A percentile compares a stretch with the other conserved stretches of the same genome.
These are phyloP conservation scores for Sphaerulina vaccinii DNA, from an alignment of 2,329 filamentous ascomycete genomes.

Conservation along the genomic window DNA sequence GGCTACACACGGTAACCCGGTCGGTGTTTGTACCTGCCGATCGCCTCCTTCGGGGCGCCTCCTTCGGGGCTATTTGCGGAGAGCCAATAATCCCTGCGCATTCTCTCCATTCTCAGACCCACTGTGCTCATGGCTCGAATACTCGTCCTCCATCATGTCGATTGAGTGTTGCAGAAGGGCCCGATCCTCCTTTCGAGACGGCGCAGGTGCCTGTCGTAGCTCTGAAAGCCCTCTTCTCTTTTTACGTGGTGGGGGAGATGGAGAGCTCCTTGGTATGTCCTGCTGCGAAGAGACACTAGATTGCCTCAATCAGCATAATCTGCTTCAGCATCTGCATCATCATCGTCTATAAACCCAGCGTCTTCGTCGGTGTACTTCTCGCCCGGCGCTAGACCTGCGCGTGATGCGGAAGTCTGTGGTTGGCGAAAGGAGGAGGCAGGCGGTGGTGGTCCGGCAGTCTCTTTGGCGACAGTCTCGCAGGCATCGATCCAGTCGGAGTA, in stretches of 20 bases:
- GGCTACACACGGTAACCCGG: background rate
- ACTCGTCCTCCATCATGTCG: background rate
- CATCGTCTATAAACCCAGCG: slow-evolving; percentile 39
- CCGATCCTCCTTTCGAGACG: background rate
- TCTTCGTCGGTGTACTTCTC: slow-evolving; percentile 36
- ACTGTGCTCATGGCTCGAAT: background rate
- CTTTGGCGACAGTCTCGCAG: slow-evolving; percentile 70
- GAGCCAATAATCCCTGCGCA: no score
- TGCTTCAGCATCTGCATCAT: slow-evolving; percentile 37
- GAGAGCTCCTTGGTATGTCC: background rate
- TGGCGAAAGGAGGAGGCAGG: slow-evolving; percentile 13
- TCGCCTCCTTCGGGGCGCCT: no score
- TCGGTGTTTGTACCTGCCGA: slow-evolving; percentile 1
- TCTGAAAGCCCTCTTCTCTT: background rate
- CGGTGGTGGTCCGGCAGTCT: slow-evolving; percentile 38
- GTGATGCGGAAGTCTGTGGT: slow-evolving; percentile 13
- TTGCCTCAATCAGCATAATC: slow-evolving; percentile 35
- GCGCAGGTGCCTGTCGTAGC: background rate
- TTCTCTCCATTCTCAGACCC: no score
- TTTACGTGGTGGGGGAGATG: background rate
- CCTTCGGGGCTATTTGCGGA: no score
- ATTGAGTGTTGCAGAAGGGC: background rate
- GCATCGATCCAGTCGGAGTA: slow-evolving; percentile 99
- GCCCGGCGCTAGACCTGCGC: slow-evolving; percentile 29
- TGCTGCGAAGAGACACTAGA: background rate